These are phyloP conservation scores for Schizosaccharomyces lindneri DNA, from an alignment of 805 yeast species.

Conservation along the genomic window DNA sequence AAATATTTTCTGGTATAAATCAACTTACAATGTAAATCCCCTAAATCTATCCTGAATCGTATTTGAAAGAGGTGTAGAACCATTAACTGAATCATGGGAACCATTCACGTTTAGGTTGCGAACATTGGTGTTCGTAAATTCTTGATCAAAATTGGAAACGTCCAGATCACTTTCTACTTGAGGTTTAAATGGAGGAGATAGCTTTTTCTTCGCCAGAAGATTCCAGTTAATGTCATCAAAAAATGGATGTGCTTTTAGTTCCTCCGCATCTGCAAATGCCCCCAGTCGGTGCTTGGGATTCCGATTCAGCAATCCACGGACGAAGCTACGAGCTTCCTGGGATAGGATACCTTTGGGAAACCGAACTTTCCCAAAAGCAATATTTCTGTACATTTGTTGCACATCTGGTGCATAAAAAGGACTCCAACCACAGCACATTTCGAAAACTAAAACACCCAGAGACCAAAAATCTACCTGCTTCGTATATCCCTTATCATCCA, in stretches of 20 bases:
- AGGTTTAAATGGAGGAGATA: slow-evolving; percentile 86
- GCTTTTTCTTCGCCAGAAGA: slow-evolving; percentile 44
- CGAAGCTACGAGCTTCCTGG: slow-evolving; percentile 82
- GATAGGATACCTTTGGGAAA: slow-evolving; percentile 90
- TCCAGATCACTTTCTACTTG: slow-evolving; percentile 75
- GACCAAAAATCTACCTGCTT: slow-evolving; percentile 99
- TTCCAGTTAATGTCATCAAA: slow-evolving; percentile 85
- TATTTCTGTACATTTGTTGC: slow-evolving; percentile 96
- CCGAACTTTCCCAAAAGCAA: slow-evolving; percentile 92
- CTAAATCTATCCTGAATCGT: slow-evolving; percentile 90
- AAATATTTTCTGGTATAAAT: background rate
- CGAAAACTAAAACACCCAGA: slow-evolving; percentile 82
- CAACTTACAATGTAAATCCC: slow-evolving; percentile 48
- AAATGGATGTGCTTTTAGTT: slow-evolving; percentile 75
- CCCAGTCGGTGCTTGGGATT: slow-evolving; percentile 92
- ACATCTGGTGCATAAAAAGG: slow-evolving; percentile 95
- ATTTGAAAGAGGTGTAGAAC: slow-evolving; percentile 61
- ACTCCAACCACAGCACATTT: slow-evolving; percentile 99
- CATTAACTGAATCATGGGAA: slow-evolving; percentile 12
- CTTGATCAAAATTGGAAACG: slow-evolving; percentile 93
- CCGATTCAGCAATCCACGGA: slow-evolving; percentile 79
- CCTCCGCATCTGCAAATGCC: slow-evolving; percentile 74
- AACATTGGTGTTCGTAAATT: slow-evolving; percentile 78
- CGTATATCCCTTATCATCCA: slow-evolving; percentile 91
- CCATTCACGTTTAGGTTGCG: slow-evolving; percentile 11